Percentiles rank a stretch among this genome's conserved stretches.
phyloP scores from a whole-genome alignment of 2,329 filamentous ascomycete species.

The Cladosporium phlei region DNA sequence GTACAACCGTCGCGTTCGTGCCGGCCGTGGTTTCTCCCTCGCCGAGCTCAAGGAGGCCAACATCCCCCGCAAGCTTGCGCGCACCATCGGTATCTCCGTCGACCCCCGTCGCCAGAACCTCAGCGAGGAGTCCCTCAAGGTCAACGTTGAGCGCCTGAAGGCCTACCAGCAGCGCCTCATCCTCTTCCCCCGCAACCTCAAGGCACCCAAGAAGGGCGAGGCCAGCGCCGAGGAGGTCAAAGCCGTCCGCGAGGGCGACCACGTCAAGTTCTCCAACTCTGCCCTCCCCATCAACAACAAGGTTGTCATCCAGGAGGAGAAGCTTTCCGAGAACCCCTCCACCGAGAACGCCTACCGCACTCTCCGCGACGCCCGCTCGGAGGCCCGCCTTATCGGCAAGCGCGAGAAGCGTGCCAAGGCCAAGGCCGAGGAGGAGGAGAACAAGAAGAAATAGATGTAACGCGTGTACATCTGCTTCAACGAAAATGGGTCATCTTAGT shows the following conservation, averaged over 20 bases:
- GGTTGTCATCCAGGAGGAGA: constrained; percentile 72
- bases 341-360: constrained; percentile 84
- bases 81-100: constrained; percentile 95
- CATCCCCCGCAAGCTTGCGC: constrained; percentile 88
- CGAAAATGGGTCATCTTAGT: constrained; percentile 11
- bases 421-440: constrained; percentile 73
- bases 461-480: constrained; percentile 6
- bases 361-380: constrained; percentile 78
- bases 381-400: constrained; percentile 73
- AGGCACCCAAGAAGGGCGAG: constrained; percentile 91
- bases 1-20: constrained; percentile 94
- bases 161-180: constrained; percentile 95
- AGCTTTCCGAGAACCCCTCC: constrained; percentile 63
- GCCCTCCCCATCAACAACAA: constrained; percentile 69
- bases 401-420: constrained; percentile 92
- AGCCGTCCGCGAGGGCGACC: constrained; percentile 56
- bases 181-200: constrained; percentile 92
- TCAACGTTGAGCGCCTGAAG: constrained; percentile 96
- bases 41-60: constrained; percentile 98
- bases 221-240: constrained; percentile 77
- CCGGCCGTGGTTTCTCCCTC: constrained; percentile 95
- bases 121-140: constrained; percentile 86
- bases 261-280: constrained; percentile 36
- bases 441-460: constrained; percentile 70
- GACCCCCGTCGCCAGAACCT: constrained; percentile 96